Base-by-base conservation (phyloP, 2,329 filamentous ascomycete genomes). In the Fusarium buharicum region DNA sequence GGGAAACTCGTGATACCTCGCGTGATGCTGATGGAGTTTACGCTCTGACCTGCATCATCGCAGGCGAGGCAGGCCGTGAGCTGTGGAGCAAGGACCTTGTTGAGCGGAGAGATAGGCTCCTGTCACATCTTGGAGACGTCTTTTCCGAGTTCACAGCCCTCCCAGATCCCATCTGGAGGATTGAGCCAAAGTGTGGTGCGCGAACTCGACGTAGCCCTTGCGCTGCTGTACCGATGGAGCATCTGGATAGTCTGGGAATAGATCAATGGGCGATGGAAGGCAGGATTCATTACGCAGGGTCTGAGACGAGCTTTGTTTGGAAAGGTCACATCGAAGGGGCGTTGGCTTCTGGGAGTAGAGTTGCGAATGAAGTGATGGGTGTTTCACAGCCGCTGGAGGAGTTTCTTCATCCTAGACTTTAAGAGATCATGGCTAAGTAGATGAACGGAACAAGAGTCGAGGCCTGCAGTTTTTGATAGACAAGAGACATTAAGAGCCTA, bases 241-340 rank as follows among this genome's bases (percentile, higher is more conserved):
- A 52, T 27, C 28, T 31, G 30, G 4, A 31, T 31, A 31, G 30
- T 31, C 12, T 69, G 30, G 36, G 34, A n/a, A 33, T 45, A 6
- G 62, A 66, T 40, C 62, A 66, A 38, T 69, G 66, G 68, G 37
- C 30, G n/a, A 30, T 55, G 0, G 62, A 70, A 17, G 66, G 48
- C 7, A 45, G 22, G 14, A n/a, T 71, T 9, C 63, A 67, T 37
- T 70, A 70, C 38, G 58, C 59, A 6, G 67, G 64, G 27, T 55
- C 64, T 1, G 64, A 69, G 24, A 59, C 66, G 5, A 64, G 64
- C n/a, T 51, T 37, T 27, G 47, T 66, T 3, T 69, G 62, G 64
- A 58, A 51, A n/a, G 67, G 68, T 7, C 64, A 69, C 17, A 33
- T 60, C 10, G 68, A 71, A 40, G 67, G 68, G 10, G 64, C 64